A percentile compares a stretch with the other conserved stretches of the same genome.
Conservation (phyloP, 2,329 filamentous ascomycete genomes). For the Beauveria pseudobassiana region DNA sequence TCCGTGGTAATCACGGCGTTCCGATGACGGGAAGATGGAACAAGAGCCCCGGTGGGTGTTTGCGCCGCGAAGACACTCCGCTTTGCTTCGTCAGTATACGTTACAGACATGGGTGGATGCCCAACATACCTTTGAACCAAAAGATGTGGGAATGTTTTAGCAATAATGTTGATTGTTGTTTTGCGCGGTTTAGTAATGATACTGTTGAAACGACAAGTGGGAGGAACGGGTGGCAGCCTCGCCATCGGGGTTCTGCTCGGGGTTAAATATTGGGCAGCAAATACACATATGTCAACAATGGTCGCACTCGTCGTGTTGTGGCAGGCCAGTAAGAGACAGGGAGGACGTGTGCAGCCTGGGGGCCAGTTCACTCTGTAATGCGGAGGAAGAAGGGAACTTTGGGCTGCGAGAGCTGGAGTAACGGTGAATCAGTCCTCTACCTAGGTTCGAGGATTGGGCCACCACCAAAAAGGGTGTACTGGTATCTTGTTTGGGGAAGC, state of each 20-base stretch:
- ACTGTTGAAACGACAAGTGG: not conserved
- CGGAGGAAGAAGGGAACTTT: conserved; percentile 8
- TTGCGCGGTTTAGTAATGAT: not conserved
- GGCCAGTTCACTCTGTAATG: conserved; percentile 7
- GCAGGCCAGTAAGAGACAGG: conserved; percentile 7
- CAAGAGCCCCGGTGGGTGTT: conserved; percentile 4
- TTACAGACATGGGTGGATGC: not conserved
- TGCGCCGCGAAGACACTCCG: conserved; percentile 2
- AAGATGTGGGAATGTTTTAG: not conserved
- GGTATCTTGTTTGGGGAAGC: not conserved
- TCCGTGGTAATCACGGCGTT: conserved; percentile 6
- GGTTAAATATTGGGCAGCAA: conserved; percentile 11
- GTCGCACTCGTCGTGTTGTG: conserved; percentile 8
- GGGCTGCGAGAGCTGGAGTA: conserved; percentile 7
- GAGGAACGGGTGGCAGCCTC: not conserved
- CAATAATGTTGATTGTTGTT: not conserved
- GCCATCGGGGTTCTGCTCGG: conserved; percentile 9
- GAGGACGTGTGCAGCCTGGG: conserved; percentile 10
- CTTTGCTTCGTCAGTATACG: not conserved
- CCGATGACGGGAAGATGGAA: conserved; percentile 9
- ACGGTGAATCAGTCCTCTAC: conserved; percentile 4
- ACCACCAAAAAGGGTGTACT: conserved; percentile 1
- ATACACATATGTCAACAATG: conserved; percentile 9
- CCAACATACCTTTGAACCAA: not conserved
- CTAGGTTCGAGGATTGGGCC: conserved; percentile 9